phyloP scores from a whole-genome alignment of 345 rosid genomes.

The Tarenaya hassleriana region DNA sequence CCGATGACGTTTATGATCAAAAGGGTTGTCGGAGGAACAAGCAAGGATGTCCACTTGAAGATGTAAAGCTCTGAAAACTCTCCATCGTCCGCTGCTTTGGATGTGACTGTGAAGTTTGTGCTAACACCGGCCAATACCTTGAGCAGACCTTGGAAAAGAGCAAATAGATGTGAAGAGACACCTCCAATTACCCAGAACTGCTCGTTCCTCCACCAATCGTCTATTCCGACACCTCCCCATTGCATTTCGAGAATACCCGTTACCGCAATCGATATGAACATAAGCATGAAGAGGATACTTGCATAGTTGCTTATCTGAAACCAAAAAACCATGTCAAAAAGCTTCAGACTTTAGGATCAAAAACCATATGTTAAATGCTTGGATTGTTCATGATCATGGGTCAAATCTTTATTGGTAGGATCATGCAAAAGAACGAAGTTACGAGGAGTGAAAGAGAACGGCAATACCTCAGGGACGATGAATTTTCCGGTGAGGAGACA shows the following conservation, averaged over 20 bases:
- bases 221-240: constrained; percentile 94
- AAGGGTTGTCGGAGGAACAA: constrained; percentile 78
- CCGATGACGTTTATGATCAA: constrained; percentile 76
- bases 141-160: constrained; percentile 80
- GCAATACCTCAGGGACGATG: constrained; percentile 96
- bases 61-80: constrained; percentile 83
- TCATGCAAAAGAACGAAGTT: no score
- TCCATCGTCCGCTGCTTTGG: constrained; percentile 90
- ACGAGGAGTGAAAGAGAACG: no score
- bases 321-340: constrained; percentile 1
- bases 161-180: constrained; percentile 78
- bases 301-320: constrained; percentile 95
- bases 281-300: constrained; percentile 62
- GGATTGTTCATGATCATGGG: neutral
- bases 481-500: constrained; percentile 91
- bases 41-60: constrained; percentile 89
- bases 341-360: no score
- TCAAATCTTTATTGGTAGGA: neutral
- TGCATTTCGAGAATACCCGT: constrained; percentile 94
- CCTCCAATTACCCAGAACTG: constrained; percentile 98
- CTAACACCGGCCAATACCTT: constrained; percentile 85
- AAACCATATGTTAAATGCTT: no score
- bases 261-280: constrained; percentile 91
- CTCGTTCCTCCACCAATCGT: constrained; percentile 97
- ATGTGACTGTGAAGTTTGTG: constrained; percentile 87